Evolutionary conservation across 2,329 filamentous ascomycete genomes (phyloP), one percentile per base, ranked within the genome.

Genomic region (Fusarium sp.): DNA sequence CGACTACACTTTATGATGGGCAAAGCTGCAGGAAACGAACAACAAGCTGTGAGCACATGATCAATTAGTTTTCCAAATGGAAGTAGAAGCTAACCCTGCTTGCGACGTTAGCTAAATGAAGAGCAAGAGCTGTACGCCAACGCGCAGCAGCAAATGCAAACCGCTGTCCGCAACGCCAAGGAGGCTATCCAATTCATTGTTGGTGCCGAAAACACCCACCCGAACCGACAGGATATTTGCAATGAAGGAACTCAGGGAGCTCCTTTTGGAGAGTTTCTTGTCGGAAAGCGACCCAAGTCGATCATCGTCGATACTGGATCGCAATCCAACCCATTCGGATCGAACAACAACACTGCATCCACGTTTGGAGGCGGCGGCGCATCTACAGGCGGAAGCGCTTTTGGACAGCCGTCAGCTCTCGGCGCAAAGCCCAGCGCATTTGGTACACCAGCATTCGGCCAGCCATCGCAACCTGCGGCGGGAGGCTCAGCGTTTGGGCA

Each of bases 121-220:
- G 87, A 91, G 54, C 83, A 87, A 54, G 82, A 81, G 15, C 81
- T 94, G 8, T 90, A 90, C 72, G 82, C 86, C 31, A 88, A 89
- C 65, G 88, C 91, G 5, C 83, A 90, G 65, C 84, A 90, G 60
- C 93, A 96, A 76, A 93, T 94, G 52, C 87, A 92, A 62, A 86
- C 83, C n/a, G 89, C 91, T 1, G 76, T 93, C 1, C 86, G 83
- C 62, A 91, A 97, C 73, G 78, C 92, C 11, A 85, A 91, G 62
- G 92, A 90, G 4, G 94, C 94, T 2, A 84, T 92, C 44, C 85
- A 89, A 56, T 96, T 91, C 75, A 81, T 96, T 15, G 75, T 90
- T 11, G 85, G 88, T 7, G 88, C 86, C 22, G 88, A 87, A 55
- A 89, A 92, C 54, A 87, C 89, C 40, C 92, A 94, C 73, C 93